Evolutionary conservation across 768 basidiomycete genomes (phyloP).

Genomic region (Agaricus blazei): DNA sequence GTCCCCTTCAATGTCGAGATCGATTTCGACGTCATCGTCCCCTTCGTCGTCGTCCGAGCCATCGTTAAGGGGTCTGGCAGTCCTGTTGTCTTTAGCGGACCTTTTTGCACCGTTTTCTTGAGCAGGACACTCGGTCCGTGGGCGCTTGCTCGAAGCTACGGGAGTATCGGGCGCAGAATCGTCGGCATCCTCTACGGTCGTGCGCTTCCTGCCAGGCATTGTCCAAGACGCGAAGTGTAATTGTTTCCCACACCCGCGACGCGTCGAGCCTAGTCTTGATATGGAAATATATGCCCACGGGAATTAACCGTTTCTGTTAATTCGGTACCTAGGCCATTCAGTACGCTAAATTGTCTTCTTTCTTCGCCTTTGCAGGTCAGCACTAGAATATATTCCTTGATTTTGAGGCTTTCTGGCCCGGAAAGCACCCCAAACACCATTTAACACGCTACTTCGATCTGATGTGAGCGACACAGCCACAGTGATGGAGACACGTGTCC

Average conservation of each 20-base stretch:
- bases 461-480: too few species aligned
- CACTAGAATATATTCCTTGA: too few species aligned
- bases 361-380: too few species aligned
- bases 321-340: too few species aligned
- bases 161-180: neutral
- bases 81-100: neutral
- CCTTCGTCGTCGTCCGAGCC: slow-evolving; percentile 2
- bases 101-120: neutral
- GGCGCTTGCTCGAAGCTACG: neutral
- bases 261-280: too few species aligned
- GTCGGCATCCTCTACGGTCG: neutral
- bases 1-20: neutral
- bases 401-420: too few species aligned
- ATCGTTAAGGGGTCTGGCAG: neutral
- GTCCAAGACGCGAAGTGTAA: neutral
- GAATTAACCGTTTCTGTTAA: too few species aligned
- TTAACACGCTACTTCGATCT: too few species aligned
- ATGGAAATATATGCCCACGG: too few species aligned
- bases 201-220: slow-evolving; percentile 4
- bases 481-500: neutral
- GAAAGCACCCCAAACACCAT: too few species aligned
- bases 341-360: too few species aligned
- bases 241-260: too few species aligned
- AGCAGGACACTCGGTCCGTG: neutral
- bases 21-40: neutral